Base-by-base conservation (phyloP, 352 stramenopile genomes). In the Aphanomyces euteiches region DNA sequence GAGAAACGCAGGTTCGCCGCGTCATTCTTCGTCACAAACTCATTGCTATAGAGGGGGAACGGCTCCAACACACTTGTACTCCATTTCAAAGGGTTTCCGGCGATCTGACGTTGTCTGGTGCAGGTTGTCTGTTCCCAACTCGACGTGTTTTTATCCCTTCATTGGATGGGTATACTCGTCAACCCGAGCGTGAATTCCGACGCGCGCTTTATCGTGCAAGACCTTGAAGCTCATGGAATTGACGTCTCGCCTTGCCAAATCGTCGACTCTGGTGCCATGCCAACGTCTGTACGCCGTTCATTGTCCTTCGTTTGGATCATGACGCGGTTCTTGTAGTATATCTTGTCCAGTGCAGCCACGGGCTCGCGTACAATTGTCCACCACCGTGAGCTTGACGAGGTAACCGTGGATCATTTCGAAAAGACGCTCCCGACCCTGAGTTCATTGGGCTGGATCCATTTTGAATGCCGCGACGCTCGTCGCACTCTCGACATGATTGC, bases 361-460 rank as follows among this genome's bases (percentile, higher is more conserved):
- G 58, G 58, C 34, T 66, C 58, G 6, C 58, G 58, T 34, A 66
- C 58, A 19, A 66, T 66, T 41, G 48, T 66, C 17, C 58, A 66
- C 53, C 38, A 48, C 15, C 58, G 58, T 28, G 39, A 66, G 10
- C 19, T 66, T n/a, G 15, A 38, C 58, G 58, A 66, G 37, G 3
- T 66, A 7, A 66, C 37, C 58, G 58, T 50, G 3, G 58, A 48
- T 17, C 58, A 66, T 28, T 47, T 66, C 38, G 4, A 17, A 41
- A 21, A 17, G 4, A 17, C 7, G 4, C 15, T 66, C 6, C 34
- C 37, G 2, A 15, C 36, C 1, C 5, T 48, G 13, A 4, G 6
- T 34, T n/a, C 10, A 0, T 10, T 15, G 2, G 34, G 17, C 7
- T 66, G 58, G 58, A 15, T 43, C 15, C 58, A 66, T 19, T 66